phyloP scores from a whole-genome alignment of 192 early-diverging fungal species.

The Phlyctochytrium arcticum region DNA sequence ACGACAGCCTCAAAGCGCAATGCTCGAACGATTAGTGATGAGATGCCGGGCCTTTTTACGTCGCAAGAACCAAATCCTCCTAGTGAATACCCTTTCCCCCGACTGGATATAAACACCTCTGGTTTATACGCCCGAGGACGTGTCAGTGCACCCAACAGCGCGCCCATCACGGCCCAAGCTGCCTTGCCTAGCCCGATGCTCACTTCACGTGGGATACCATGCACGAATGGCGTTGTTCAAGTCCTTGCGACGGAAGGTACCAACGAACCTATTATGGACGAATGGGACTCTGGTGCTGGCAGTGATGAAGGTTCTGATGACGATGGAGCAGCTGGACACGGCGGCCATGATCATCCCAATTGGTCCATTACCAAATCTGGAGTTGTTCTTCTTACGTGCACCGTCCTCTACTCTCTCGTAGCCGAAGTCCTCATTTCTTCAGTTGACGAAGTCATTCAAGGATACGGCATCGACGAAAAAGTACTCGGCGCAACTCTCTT shows the following conservation, averaged over 20 bases:
- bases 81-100: slow-evolving; percentile 20
- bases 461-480: slow-evolving; percentile 72
- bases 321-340: slow-evolving; percentile 52
- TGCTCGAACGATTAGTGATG: background rate
- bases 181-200: slow-evolving; percentile 13
- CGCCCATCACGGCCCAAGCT: no score
- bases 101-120: background rate
- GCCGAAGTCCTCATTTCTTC: slow-evolving; percentile 89
- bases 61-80: background rate
- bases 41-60: background rate
- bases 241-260: slow-evolving; percentile 9
- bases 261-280: slow-evolving; percentile 16
- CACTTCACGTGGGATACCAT: slow-evolving; percentile 6
- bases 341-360: slow-evolving; percentile 91
- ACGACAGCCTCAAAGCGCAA: background rate
- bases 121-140: background rate
- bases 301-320: slow-evolving; percentile 33
- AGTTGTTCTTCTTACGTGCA: slow-evolving; percentile 75
- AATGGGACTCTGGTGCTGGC: slow-evolving; percentile 2
- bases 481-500: slow-evolving; percentile 91
- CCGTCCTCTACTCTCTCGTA: slow-evolving; percentile 79
- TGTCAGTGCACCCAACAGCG: background rate
- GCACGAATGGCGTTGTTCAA: slow-evolving; percentile 8
- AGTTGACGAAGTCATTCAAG: slow-evolving; percentile 74
- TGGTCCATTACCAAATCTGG: slow-evolving; percentile 81